Percentiles rank a stretch among this genome's conserved stretches.
Conservation (phyloP, 257 asterid species). For the Jasminum sambac region DNA sequence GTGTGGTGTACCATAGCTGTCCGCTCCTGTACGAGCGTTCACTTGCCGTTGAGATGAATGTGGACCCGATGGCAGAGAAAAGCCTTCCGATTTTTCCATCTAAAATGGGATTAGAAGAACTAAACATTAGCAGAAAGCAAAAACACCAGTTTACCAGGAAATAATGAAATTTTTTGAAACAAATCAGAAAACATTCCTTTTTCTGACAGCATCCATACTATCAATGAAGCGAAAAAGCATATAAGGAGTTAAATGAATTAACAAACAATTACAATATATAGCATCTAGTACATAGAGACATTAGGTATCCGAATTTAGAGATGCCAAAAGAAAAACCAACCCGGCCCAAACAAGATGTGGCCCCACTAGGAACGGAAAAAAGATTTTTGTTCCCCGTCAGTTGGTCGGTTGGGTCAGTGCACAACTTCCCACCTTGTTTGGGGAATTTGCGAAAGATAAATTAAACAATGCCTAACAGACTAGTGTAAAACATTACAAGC, state of each 20-base stretch:
- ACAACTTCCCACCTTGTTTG: too few relatives aligned
- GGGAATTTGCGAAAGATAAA: too few relatives aligned
- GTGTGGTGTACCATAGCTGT: constrained; percentile 44
- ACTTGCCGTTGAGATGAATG: constrained; percentile 53
- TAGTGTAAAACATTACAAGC: too few relatives aligned
- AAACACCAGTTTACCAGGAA: constrained; percentile 13
- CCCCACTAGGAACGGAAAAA: too few relatives aligned
- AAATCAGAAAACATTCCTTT: constrained; percentile 1
- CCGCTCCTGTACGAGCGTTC: constrained; percentile 48
- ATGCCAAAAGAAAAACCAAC: background rate
- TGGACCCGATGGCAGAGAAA: constrained; percentile 47
- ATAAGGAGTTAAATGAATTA: constrained; percentile 10
- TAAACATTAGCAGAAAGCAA: constrained; percentile 8
- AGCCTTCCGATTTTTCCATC: constrained; percentile 79
- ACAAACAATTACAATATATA: background rate
- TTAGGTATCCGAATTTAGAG: background rate
- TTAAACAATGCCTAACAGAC: too few relatives aligned
- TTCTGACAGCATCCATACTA: constrained; percentile 15
- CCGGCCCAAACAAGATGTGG: too few relatives aligned
- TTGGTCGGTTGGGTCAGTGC: too few relatives aligned
- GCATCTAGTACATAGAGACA: background rate
- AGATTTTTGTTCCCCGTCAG: too few relatives aligned
- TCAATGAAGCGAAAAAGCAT: constrained; percentile 14
- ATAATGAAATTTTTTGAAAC: constrained; percentile 1
- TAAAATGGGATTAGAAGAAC: constrained; percentile 30